Base-by-base conservation (phyloP, 768 basidiomycete genomes). In the Boletus eberwhitei region DNA sequence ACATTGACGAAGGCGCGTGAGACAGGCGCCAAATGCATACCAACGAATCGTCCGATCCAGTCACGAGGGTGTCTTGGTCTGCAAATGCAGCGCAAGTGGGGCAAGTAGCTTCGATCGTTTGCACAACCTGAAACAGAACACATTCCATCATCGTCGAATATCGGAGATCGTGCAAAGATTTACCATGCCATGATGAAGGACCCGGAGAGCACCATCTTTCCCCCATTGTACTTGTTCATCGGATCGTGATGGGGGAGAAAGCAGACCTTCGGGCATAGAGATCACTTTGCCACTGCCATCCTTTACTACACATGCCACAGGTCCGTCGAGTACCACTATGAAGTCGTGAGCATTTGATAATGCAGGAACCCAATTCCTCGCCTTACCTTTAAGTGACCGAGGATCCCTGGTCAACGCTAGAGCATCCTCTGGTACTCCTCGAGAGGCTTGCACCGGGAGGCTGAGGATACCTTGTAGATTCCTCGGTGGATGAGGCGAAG, bases 361-460 rank as follows among this genome's bases (percentile, higher is more conserved):
- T 43, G 5, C 35, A 4, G 34, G 43, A 53, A 54, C 11, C 3
- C 17, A 32, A 12, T 35, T 12, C 14, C 8, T 31, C 3, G 50
- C 6, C 66, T 44, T 61, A 86, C 91, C 79, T 77, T 76, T 84
- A 56, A 83, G 74, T 36, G 79, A 80, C 32, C 79, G 75, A 34
- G 72, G 71, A 21, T 77, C 82, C 63, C 87, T 87, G 0, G 74
- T 65, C 24, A 93, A 76, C 21, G 88, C 71, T 50, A 88, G 82
- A 13, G 85, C 82, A 65, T 96, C 90, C 68, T 97, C 94, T 52
- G 88, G 88, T 31, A 96, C 77, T 3, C 94, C 94, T 59, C 88
- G 85, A 8, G 85, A 70, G 2, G 76, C 76, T 3, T 86, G 87
- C 5, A 87, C 70, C 0, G 94, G 90, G 16, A 97, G 77, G 22